phyloP scores from a whole-genome alignment of 2,329 filamentous ascomycete genomes.

The Diaporthe aspalathi region DNA sequence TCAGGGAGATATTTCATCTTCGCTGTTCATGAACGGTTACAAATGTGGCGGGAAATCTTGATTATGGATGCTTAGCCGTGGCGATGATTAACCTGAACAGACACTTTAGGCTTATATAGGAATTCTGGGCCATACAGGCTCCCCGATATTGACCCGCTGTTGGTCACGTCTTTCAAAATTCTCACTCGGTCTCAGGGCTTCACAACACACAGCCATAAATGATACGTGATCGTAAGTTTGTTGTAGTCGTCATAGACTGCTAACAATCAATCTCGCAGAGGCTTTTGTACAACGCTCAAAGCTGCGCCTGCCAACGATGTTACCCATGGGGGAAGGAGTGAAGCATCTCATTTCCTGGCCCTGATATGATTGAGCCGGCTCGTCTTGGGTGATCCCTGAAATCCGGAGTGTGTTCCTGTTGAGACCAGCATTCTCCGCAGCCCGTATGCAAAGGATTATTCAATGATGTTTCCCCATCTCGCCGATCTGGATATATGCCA shows the following conservation, averaged over 20 bases:
- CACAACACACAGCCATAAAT: neutral
- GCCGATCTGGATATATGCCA: constrained; percentile 2
- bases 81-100: no score
- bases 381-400: constrained; percentile 12
- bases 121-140: neutral
- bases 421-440: constrained; percentile 13
- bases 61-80: no score
- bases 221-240: constrained; percentile 3
- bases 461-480: constrained; percentile 1
- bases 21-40: no score
- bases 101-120: no score
- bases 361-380: neutral
- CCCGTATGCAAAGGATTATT: neutral
- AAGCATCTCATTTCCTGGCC: constrained; percentile 1
- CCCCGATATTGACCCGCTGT: neutral
- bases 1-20: constrained; percentile 1
- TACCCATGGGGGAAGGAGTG: neutral
- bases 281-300: neutral
- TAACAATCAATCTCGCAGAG: constrained; percentile 21
- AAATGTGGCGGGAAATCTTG: neutral
- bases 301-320: constrained; percentile 14
- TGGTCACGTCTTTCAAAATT: neutral
- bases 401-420: neutral
- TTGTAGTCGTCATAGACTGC: constrained; percentile 24
- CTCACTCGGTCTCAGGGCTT: no score